A percentile compares a stretch with the other conserved stretches of the same genome.
Evolutionary conservation across 2,329 filamentous ascomycete genomes (phyloP).

Genomic region (Cryoendolithus antarcticus): DNA sequence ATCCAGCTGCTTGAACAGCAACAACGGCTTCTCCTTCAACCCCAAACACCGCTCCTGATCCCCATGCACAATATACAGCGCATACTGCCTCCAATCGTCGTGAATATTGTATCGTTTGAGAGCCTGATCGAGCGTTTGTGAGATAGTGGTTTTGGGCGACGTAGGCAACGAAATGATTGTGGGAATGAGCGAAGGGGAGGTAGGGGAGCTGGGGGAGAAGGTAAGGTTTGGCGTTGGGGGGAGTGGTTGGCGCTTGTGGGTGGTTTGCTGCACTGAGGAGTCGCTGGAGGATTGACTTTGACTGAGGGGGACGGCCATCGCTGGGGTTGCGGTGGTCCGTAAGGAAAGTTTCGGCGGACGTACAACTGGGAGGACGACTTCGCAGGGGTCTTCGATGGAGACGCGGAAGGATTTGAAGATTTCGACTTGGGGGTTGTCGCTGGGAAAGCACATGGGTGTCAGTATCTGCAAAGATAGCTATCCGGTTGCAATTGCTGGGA

Average conservation of each 20-base stretch:
- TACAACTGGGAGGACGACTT: constrained; percentile 80
- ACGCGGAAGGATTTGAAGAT: constrained; percentile 99
- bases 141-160: background rate
- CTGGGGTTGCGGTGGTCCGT: no score
- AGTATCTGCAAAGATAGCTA: background rate
- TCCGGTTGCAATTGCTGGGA: constrained; percentile 4
- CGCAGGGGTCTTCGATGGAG: constrained; percentile 93
- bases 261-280: background rate
- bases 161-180: background rate
- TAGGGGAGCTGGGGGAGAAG: background rate
- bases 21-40: constrained; percentile 83
- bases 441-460: constrained; percentile 1
- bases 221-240: background rate
- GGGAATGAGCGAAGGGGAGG: background rate
- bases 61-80: constrained; percentile 96
- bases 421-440: constrained; percentile 53
- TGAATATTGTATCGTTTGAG: constrained; percentile 98
- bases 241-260: background rate
- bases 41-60: constrained; percentile 91
- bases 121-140: constrained; percentile 33
- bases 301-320: background rate
- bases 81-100: constrained; percentile 93
- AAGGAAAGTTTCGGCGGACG: constrained; percentile 5
- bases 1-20: constrained; percentile 93
- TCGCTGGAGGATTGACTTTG: background rate